Percentiles rank a stretch among this genome's conserved stretches.
These are phyloP conservation scores for Termitomyces sp. DNA, from an alignment of 768 basidiomycete species.

Conservation along the genomic window DNA sequence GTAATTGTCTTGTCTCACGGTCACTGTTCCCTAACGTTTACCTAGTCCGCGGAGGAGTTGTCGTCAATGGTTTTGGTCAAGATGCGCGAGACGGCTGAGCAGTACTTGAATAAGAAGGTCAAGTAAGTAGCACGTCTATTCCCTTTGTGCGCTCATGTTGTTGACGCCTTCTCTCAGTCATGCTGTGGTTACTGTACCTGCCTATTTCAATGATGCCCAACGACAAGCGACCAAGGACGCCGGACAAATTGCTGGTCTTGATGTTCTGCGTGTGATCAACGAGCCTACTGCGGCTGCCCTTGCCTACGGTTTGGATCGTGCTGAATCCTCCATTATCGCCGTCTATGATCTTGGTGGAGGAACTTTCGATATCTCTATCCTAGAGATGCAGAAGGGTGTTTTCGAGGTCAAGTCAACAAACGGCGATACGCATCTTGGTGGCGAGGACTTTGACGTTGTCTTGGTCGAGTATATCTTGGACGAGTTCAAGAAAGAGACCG, in stretches of 20 bases:
- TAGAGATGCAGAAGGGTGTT: constrained; percentile 99
- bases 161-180: constrained; percentile 39
- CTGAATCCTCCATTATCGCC: constrained; percentile 84
- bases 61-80: constrained; percentile 87
- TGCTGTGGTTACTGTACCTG: constrained; percentile 93
- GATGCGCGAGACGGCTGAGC: constrained; percentile 95
- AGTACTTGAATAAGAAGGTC: constrained; percentile 88
- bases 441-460: constrained; percentile 93
- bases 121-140: constrained; percentile 57
- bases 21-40: constrained; percentile 7
- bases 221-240: constrained; percentile 98
- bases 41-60: constrained; percentile 78
- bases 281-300: constrained; percentile 98
- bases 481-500: constrained; percentile 93
- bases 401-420: constrained; percentile 99
- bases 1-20: not conserved
- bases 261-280: constrained; percentile 97
- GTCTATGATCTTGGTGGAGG: constrained; percentile 99
- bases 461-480: constrained; percentile 82
- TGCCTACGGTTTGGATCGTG: constrained; percentile 93
- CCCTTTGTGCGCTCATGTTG: not conserved
- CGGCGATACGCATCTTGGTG: constrained; percentile 96
- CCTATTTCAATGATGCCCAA: constrained; percentile 99
- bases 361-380: constrained; percentile 98
- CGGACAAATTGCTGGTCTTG: constrained; percentile 95